These are phyloP conservation scores for Clarireedia homoeocarpa DNA, from an alignment of 2,329 filamentous ascomycete species.

Conservation along the genomic window DNA sequence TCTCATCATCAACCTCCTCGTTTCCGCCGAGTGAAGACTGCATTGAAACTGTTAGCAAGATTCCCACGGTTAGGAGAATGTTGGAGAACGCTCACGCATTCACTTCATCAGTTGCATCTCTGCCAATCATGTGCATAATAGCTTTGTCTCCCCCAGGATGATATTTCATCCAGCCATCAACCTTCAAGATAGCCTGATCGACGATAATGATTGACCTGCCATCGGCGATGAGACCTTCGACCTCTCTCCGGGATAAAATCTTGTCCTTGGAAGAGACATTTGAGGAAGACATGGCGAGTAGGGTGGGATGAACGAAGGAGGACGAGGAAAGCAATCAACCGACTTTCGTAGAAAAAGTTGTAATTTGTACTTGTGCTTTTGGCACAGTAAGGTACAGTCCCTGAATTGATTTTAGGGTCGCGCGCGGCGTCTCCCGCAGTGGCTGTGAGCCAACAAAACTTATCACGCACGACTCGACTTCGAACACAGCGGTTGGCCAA, in stretches of 20 bases:
- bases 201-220: slow-evolving; percentile 75
- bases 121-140: slow-evolving; percentile 86
- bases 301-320: background rate
- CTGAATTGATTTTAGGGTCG: background rate
- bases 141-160: slow-evolving; percentile 90
- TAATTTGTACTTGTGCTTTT: background rate
- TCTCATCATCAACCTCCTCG: slow-evolving; percentile 64
- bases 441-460: too few relatives aligned
- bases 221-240: slow-evolving; percentile 77
- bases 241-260: slow-evolving; percentile 52
- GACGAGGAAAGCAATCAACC: background rate
- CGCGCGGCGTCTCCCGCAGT: too few relatives aligned
- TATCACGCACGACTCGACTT: too few relatives aligned
- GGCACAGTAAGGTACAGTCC: background rate
- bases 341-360: background rate
- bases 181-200: slow-evolving; percentile 73
- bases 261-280: slow-evolving; percentile 6
- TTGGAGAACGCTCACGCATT: slow-evolving; percentile 57
- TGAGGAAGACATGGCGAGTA: slow-evolving; percentile 5
- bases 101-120: slow-evolving; percentile 91
- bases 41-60: slow-evolving; percentile 3
- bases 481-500: too few relatives aligned
- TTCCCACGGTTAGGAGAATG: background rate
- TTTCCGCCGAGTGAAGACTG: slow-evolving; percentile 76
- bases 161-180: slow-evolving; percentile 80